Evolutionary conservation across 768 basidiomycete genomes (phyloP), one percentile per base, ranked within the genome.

Genomic region (Dioszegia aurantiaca): DNA sequence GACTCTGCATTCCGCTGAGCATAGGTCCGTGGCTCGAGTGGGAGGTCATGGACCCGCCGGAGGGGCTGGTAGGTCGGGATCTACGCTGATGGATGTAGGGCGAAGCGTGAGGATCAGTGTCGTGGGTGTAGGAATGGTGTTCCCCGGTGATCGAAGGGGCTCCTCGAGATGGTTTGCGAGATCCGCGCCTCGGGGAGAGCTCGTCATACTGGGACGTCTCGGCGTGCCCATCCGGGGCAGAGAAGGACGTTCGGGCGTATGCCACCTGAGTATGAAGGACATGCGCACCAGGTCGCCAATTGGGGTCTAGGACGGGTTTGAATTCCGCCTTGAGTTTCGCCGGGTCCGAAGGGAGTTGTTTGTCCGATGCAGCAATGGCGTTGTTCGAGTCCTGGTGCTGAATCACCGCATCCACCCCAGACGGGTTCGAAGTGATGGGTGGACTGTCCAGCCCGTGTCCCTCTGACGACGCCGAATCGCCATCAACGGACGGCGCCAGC

Each of bases 1-100:
- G 74, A 55, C 41, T 66, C 42, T 62, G 59, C 33, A 77, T 72
- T 1, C 63, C 64, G 19, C 73, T 69, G 11, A 72, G 61, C 8
- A 76, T 62, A 23, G 68, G 65, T 30, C 62, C 55, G 23, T 54
- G 46, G 14, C 60, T 51, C n/a, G 54, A 49, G n/a, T 41, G 37
- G 17, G 37, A 40, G 6, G 51, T 39, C 5, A 33, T 33, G 14
- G 33, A 33, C 14, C 33, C 33, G 33, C 36, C 51, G 10, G 37
- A 40, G 19, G 51, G 37, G 17, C 33, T 27, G 10, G 36, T 5
- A 21, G 51, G 51, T 21, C 51, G 36, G 14, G 51, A 53, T 21
- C 3, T 21, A 36, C 14, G 14, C 43, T 33, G 33, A 26, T 37
- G 48, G 17, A 23, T 11, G 10, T 11, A 10, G 33, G 33, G 48